Evolutionary conservation across 2,329 filamentous ascomycete species (phyloP).

Genomic region (Fusarium albidum): DNA sequence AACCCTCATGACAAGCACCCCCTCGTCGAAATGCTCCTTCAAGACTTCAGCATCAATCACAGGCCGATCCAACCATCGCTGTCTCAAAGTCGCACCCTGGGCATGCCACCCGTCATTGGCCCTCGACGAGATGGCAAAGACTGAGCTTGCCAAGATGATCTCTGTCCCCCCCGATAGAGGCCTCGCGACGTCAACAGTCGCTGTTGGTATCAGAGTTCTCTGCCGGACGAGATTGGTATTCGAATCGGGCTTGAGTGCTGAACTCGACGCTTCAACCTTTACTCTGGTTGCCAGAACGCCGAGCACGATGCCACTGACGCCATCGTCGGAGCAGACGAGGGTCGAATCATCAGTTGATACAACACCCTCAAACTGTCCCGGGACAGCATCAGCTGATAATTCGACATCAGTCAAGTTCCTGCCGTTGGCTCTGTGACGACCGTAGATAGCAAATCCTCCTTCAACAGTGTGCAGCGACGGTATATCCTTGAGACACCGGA

Average conservation of each 20-base stretch:
- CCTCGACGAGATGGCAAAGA: constrained; percentile 20
- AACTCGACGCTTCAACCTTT: background rate
- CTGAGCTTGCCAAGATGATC: constrained; percentile 1
- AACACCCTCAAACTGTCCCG: constrained; percentile 1
- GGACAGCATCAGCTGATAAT: rapidly evolving
- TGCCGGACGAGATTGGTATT: constrained; percentile 30
- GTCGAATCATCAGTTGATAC: constrained; percentile 1
- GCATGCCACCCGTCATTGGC: background rate
- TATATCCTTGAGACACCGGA: background rate
- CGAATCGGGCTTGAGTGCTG: constrained; percentile 27
- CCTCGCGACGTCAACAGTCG: background rate
- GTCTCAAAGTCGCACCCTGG: background rate
- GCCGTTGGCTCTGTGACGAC: constrained; percentile 8
- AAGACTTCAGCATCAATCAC: background rate
- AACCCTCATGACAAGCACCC: background rate
- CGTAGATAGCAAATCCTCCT: constrained; percentile 32
- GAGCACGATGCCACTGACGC: constrained; percentile 15
- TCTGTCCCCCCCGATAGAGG: background rate
- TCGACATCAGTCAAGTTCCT: background rate
- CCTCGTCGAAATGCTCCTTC: background rate
- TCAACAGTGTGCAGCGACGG: constrained; percentile 22
- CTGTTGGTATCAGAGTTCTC: constrained; percentile 26
- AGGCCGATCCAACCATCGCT: constrained; percentile 15
- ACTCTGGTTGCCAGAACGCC: background rate
- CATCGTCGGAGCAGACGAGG: constrained; percentile 12